Evolutionary conservation across 495 filamentous ascomycete genomes (phyloP), one percentile per base, ranked within the genome.

Genomic region (Xylaria longipes): DNA sequence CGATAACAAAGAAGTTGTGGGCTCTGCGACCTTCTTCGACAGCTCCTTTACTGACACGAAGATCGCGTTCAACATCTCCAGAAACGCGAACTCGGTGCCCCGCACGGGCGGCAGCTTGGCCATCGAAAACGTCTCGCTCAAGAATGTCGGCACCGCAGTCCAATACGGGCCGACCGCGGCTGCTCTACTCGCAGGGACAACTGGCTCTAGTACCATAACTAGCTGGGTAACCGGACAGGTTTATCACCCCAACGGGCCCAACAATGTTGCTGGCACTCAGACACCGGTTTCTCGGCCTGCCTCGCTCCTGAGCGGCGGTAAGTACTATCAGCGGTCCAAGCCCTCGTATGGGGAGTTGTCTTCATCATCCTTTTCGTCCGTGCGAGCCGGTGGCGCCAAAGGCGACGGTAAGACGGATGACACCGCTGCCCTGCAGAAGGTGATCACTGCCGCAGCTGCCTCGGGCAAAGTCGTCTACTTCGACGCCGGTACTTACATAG

Each of bases 401-500:
- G 95, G 95, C 71, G 92, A 93, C 75, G 91, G 89, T 20, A 74
- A 73, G 1, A 85, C 88, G 6, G 91, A 93, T 72, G 91, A 92
- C 75, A 91, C 91, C 12, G 80, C 79, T 0, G 85, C 84, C 11
- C 82, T 98, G 63, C 94, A 97, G 77, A 84, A 85, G 25, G 75
- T 89, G 45, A 84, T 94, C 45, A 86, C 93, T 62, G 86, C 85
- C 12, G 90, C 87, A 20, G 78, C 80, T 7, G 77, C 79, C 0
- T 70, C 81, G 0, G 81, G 81, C 61, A 89, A 93, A 61, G 84
- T 98, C 48, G 89, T 95, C 56, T 97, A 91, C 84, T 92, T 98
- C 76, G 93, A 97, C 75, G 90, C 94, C 68, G 95, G 95, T 27
- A 88, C 90, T 31, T 98, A 97, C 82, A 83, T 92, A 20, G 87